These are phyloP conservation scores for Patellifolia procumbens DNA, from an alignment of 179 eudicot species.

Conservation along the genomic window DNA sequence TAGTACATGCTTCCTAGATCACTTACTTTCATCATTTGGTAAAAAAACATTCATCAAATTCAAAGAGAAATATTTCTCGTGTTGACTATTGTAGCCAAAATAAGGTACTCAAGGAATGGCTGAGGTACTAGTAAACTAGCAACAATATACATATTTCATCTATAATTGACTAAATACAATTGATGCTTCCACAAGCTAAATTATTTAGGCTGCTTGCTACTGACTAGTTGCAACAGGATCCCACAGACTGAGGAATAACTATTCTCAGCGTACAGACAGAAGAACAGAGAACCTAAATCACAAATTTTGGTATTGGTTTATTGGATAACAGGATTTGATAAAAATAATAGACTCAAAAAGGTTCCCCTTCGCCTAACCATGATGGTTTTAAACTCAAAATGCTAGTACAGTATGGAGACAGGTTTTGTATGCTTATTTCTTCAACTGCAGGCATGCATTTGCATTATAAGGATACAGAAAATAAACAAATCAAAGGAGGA, in stretches of 20 bases:
- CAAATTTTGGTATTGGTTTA: neutral
- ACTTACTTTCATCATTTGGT: neutral
- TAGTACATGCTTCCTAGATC: neutral
- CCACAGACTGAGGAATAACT: neutral
- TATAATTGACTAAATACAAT: neutral
- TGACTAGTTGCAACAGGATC: neutral
- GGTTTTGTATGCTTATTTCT: neutral
- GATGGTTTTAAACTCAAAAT: neutral
- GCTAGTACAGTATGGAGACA: neutral
- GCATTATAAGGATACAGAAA: too few species aligned
- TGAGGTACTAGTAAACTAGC: neutral
- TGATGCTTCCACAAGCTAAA: neutral
- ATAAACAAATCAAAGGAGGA: neutral
- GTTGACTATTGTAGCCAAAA: neutral
- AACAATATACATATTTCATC: neutral
- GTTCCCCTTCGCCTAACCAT: neutral
- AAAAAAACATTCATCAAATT: too few species aligned
- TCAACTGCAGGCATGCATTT: neutral
- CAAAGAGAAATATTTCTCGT: too few species aligned
- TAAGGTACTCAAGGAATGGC: neutral
- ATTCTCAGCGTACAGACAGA: neutral
- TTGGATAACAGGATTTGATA: neutral
- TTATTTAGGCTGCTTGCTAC: neutral
- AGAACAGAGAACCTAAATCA: neutral
- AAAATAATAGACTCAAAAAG: too few species aligned